Conservation (phyloP, 2,329 filamentous ascomycete genomes). For the Dichotomopilus funicola region DNA sequence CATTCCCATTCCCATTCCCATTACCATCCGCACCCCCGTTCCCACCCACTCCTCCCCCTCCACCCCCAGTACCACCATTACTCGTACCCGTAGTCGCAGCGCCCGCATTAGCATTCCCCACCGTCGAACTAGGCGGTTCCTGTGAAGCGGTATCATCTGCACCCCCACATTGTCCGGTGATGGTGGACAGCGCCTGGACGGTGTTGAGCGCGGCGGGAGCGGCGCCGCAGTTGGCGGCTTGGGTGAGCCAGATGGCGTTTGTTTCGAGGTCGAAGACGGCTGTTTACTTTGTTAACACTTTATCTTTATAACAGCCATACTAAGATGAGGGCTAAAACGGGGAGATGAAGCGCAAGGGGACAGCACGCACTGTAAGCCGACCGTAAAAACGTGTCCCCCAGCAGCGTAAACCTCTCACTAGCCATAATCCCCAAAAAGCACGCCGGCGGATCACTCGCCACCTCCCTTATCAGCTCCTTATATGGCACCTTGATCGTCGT, state of each 20-base stretch:
- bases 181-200: conserved; percentile 24
- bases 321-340: neutral
- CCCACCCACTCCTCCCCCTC: no score
- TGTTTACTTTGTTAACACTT: neutral
- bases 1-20: no score
- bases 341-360: neutral
- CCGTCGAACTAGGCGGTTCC: no score
- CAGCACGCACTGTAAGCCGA: conserved; percentile 43
- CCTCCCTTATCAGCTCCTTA: conserved; percentile 41
- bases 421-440: conserved; percentile 47
- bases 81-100: no score
- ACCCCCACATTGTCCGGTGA: conserved; percentile 22
- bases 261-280: conserved; percentile 48
- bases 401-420: conserved; percentile 42
- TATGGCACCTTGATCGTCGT: conserved; percentile 45
- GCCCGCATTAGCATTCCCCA: no score
- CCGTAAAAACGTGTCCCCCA: conserved; percentile 54
- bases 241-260: conserved; percentile 43
- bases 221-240: conserved; percentile 45
- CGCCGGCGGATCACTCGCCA: conserved; percentile 24
- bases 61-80: no score
- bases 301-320: no score
- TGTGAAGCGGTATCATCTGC: no score
- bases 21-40: no score
- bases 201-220: conserved; percentile 36